These are phyloP conservation scores for Podaxis sp. DNA, from an alignment of 768 basidiomycete genomes.

Conservation along the genomic window DNA sequence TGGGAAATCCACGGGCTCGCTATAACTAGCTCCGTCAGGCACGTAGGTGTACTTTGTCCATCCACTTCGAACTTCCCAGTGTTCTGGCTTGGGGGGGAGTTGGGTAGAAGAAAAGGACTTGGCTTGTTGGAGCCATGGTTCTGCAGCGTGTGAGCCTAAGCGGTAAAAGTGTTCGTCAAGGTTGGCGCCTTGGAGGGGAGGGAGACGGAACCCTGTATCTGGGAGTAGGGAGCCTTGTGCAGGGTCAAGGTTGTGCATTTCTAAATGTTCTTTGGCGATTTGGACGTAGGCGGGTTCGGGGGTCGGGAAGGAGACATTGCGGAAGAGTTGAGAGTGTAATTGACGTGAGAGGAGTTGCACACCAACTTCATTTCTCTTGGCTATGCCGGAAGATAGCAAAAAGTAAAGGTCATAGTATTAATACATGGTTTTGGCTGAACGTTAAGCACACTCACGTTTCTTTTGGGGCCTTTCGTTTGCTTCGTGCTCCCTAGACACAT, in stretches of 20 bases:
- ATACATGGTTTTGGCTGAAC: background rate
- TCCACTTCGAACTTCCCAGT: slow-evolving; percentile 60
- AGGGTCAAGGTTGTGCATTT: slow-evolving; percentile 78
- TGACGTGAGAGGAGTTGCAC: slow-evolving; percentile 85
- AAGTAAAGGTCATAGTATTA: background rate
- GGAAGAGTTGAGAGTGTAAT: slow-evolving; percentile 85
- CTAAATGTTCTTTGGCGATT: slow-evolving; percentile 79
- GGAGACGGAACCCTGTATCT: slow-evolving; percentile 76
- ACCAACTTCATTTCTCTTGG: slow-evolving; percentile 83
- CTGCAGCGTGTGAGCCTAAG: slow-evolving; percentile 64
- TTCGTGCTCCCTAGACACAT: background rate
- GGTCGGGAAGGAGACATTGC: slow-evolving; percentile 57
- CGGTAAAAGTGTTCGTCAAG: slow-evolving; percentile 88
- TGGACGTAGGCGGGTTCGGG: slow-evolving; percentile 62
- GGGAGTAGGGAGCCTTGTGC: slow-evolving; percentile 79
- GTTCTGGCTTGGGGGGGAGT: slow-evolving; percentile 57
- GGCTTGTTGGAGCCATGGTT: slow-evolving; percentile 78
- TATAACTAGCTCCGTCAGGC: slow-evolving; percentile 74
- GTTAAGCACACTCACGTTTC: slow-evolving; percentile 2
- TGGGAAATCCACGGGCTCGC: slow-evolving; percentile 68
- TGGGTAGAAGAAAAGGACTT: slow-evolving; percentile 47
- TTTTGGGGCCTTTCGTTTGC: background rate
- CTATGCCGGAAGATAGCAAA: slow-evolving; percentile 25
- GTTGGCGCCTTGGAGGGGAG: slow-evolving; percentile 75
- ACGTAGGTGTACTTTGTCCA: slow-evolving; percentile 85